These are phyloP conservation scores for Boletus rubropictus DNA, from an alignment of 768 basidiomycete genomes.

Conservation along the genomic window DNA sequence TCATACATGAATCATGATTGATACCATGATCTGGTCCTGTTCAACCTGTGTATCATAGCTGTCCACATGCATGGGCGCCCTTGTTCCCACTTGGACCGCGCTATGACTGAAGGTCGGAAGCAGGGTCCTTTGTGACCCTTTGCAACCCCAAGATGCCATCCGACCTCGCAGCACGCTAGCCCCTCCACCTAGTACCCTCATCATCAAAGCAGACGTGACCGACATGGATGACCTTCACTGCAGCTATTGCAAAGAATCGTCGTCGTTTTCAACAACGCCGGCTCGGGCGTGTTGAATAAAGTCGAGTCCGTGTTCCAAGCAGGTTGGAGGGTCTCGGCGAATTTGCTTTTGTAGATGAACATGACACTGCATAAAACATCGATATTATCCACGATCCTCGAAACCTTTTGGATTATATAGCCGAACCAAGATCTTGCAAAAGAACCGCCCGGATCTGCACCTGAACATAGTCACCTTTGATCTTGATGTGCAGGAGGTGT, in stretches of 20 bases:
- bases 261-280: background rate
- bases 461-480: no score
- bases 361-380: no score
- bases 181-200: background rate
- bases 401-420: no score
- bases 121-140: background rate
- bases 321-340: no score
- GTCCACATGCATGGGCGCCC: background rate
- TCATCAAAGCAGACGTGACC: background rate
- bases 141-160: background rate
- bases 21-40: constrained; percentile 3
- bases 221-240: background rate
- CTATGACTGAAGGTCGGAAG: background rate
- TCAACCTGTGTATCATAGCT: background rate
- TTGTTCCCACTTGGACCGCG: background rate
- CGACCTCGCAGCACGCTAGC: background rate
- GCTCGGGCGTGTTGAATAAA: background rate
- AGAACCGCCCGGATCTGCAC: no score
- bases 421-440: no score
- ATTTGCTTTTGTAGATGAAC: no score
- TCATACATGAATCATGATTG: background rate
- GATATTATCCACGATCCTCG: no score
- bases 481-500: no score
- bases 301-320: no score
- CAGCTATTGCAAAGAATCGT: background rate